Conservation (phyloP, 73 alveolate genomes). For the Paramecium octaurelia region DNA sequence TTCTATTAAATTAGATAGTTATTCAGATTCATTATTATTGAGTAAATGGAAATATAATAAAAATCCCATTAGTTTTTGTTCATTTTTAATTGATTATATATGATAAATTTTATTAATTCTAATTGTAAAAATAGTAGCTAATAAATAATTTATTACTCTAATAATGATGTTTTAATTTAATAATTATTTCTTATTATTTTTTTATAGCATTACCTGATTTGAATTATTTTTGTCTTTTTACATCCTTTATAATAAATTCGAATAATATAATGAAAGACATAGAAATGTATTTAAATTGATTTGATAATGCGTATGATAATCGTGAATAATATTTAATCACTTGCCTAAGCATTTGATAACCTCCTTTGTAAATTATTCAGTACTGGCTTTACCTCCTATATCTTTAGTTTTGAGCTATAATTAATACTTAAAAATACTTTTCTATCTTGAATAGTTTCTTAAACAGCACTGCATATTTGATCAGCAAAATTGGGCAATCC, state of each 20-base stretch:
- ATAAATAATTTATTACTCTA: background rate
- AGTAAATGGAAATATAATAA: too few species aligned
- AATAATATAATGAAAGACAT: background rate
- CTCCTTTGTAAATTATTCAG: conserved; percentile 68
- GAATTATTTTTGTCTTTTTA: too few species aligned
- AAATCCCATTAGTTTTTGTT: too few species aligned
- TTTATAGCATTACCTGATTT: background rate
- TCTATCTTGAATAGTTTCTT: conserved; percentile 66
- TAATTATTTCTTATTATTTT: background rate
- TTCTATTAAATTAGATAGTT: background rate
- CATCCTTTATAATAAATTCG: background rate
- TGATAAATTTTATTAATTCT: background rate
- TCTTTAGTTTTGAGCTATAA: conserved; percentile 65
- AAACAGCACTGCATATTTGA: conserved; percentile 64
- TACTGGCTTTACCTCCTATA: conserved; percentile 73
- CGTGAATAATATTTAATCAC: background rate
- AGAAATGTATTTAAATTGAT: background rate
- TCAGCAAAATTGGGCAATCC: conserved; percentile 76
- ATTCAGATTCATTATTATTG: background rate
- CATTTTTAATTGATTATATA: background rate
- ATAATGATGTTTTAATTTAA: background rate
- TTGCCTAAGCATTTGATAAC: conserved; percentile 63
- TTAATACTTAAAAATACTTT: background rate
- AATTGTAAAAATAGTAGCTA: background rate
- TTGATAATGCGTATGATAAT: background rate